phyloP scores from a whole-genome alignment of 2,329 filamentous ascomycete genomes.

The Ceratocystis eucalypticola region DNA sequence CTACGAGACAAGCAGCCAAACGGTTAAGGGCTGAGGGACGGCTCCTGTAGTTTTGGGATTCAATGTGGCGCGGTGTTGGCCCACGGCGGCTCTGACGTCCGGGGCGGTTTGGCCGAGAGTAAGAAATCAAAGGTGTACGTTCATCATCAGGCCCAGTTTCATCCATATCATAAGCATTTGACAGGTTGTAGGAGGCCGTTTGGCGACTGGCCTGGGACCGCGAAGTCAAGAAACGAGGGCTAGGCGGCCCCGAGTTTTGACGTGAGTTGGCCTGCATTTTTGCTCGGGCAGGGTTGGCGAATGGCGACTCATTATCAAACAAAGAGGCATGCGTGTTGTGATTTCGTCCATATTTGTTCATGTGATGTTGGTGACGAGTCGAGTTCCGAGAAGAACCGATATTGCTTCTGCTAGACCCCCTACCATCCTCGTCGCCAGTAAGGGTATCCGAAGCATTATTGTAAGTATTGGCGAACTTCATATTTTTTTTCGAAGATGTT shows the following conservation, averaged over 20 bases:
- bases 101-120: slow-evolving; percentile 27
- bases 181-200: slow-evolving; percentile 44
- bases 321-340: slow-evolving; percentile 56
- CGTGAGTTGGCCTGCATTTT: slow-evolving; percentile 49
- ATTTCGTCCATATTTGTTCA: slow-evolving; percentile 55
- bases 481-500: slow-evolving; percentile 58
- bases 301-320: slow-evolving; percentile 66
- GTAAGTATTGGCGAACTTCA: slow-evolving; percentile 87
- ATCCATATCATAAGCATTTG: slow-evolving; percentile 63
- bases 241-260: slow-evolving; percentile 55
- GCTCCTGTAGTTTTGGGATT: slow-evolving; percentile 55
- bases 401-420: slow-evolving; percentile 46
- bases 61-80: slow-evolving; percentile 50
- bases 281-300: slow-evolving; percentile 50
- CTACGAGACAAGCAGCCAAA: slow-evolving; percentile 73
- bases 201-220: slow-evolving; percentile 30
- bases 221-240: slow-evolving; percentile 42
- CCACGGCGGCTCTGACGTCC: slow-evolving; percentile 43
- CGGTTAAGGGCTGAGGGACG: slow-evolving; percentile 52
- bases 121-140: slow-evolving; percentile 64
- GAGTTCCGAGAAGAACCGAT: slow-evolving; percentile 51
- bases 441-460: slow-evolving; percentile 43
- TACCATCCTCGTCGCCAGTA: slow-evolving; percentile 50
- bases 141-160: slow-evolving; percentile 74
- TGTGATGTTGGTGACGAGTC: slow-evolving; percentile 66